Evolutionary conservation across 2,329 filamentous ascomycete genomes (phyloP), one percentile per base, ranked within the genome.

Genomic region (Plenodomus biglobosus): DNA sequence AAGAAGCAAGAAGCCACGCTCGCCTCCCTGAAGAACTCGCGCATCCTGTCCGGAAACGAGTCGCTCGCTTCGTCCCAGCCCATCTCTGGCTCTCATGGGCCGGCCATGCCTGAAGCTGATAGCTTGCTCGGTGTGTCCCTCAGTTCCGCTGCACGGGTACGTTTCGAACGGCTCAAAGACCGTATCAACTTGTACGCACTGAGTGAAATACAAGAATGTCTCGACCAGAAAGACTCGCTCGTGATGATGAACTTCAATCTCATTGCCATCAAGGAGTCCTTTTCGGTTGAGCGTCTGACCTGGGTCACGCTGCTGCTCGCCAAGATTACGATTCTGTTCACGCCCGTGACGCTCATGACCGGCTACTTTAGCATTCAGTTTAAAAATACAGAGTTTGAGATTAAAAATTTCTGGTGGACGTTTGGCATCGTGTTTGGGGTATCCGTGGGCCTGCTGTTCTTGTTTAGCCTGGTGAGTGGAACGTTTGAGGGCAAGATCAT

Each of bases 171-270:
- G 6, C 72, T 87, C 2, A 76, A 78, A 50, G 81, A 85, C 58
- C 77, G 82, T 37, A 76, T 86, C 45, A 75, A 80, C 46, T 73
- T 85, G 35, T 79, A 86, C 40, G 84, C 85, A 51, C 66, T 86
- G 35, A 81, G 78, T 57, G 81, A 84, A 48, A 83, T 85, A 20
- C 75, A 81, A 42, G 83, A 85, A 58, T 83, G 82, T 48, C 69
- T 90, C 18, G 81, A 81, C 21, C 86, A 90, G 68, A 90, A 89
- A 64, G 84, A 86, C 20, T 83, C 83, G 0, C 73, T 91, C 20
- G 85, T 87, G 3, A 81, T 82, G 53, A 83, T 89, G 65, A 90
- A 90, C 67, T 90, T 90, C 77, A 89, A 87, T 67, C 78, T 91
- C 55, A 88, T 87, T 48, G 83, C 86, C 16, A 83, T 90, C 62